Base-by-base conservation (phyloP, 108 stramenopile genomes). In the Mediolabrus comicus region DNA sequence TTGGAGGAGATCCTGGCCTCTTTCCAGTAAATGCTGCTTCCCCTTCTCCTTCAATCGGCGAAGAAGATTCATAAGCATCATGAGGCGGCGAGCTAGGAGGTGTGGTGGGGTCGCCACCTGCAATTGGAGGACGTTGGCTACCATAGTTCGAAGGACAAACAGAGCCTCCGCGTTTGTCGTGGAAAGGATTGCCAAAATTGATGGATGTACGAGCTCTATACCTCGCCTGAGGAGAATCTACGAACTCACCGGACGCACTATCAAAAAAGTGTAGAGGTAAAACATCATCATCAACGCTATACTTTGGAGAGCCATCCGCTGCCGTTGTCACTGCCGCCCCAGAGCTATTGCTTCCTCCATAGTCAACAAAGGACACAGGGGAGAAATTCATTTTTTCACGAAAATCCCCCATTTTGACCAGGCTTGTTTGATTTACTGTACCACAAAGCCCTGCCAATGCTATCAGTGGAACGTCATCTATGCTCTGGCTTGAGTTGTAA, bases 101-200 rank as follows among this genome's bases (percentile, higher is more conserved):
- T 58, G 85, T 78, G 24, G 62, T 58, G 3, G 86, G 82, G 8
- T 13, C 24, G 51, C 34, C 52, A 63, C 72, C 29, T 65, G 61
- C 71, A 28, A 59, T 43, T n/a, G 83, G 81, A 34, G 90, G 91
- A 12, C 86, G 65, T 65, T 92, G 91, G 27, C 35, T 74, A 4
- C 58, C 52, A 64, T 55, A 92, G 12, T 75, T 69, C 24, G 81
- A 83, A 36, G 91, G 91, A 35, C 89, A 80, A 13, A 89, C 34
- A 7, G 87, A 87, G 29, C 84, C 82, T 13, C 88, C 88, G 33
- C 91, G 61, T 69, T 84, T 86, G 24, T 89, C 91, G 32, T 79
- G 84, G 63, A 83, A 92, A 16, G 91, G 88, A 72, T 92, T 92
- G 30, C 88, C 91, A 74, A 89, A 92, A 62, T 89, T 86, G 27